These are phyloP conservation scores for Cladosporium sp. DNA, from an alignment of 2,329 filamentous ascomycete species.

Conservation along the genomic window DNA sequence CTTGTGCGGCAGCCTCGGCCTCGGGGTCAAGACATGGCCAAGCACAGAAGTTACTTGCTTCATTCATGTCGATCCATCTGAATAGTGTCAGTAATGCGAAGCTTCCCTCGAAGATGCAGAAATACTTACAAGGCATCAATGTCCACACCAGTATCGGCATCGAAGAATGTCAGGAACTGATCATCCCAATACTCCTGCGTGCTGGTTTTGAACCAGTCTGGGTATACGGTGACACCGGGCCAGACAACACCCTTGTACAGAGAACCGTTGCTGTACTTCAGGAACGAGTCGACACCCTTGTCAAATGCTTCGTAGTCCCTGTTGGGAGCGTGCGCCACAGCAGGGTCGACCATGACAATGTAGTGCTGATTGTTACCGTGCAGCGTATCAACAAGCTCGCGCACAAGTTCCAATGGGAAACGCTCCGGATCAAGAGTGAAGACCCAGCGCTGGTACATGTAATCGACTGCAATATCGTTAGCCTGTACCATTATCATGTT, in stretches of 20 bases:
- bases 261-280: conserved; percentile 56
- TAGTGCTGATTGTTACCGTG: conserved; percentile 38
- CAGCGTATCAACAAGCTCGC: conserved; percentile 61
- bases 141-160: conserved; percentile 63
- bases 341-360: conserved; percentile 73
- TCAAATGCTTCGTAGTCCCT: conserved; percentile 58
- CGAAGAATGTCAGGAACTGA: conserved; percentile 67
- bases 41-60: conserved; percentile 57
- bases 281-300: conserved; percentile 59
- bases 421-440: conserved; percentile 66
- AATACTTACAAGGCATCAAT: conserved; percentile 68
- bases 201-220: conserved; percentile 71
- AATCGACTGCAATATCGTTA: conserved; percentile 31
- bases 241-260: conserved; percentile 68
- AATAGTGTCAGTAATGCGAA: conserved; percentile 27
- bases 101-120: conserved; percentile 26
- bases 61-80: conserved; percentile 65
- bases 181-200: conserved; percentile 68
- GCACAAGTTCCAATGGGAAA: conserved; percentile 63
- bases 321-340: conserved; percentile 42
- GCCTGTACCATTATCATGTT: conserved; percentile 42
- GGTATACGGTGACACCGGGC: conserved; percentile 58
- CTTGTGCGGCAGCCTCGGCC: conserved; percentile 39
- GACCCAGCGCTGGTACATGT: conserved; percentile 51
- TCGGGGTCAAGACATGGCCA: conserved; percentile 43